These are phyloP conservation scores for Aspergillus wentii DNA, from an alignment of 495 filamentous ascomycete species.

Conservation along the genomic window DNA sequence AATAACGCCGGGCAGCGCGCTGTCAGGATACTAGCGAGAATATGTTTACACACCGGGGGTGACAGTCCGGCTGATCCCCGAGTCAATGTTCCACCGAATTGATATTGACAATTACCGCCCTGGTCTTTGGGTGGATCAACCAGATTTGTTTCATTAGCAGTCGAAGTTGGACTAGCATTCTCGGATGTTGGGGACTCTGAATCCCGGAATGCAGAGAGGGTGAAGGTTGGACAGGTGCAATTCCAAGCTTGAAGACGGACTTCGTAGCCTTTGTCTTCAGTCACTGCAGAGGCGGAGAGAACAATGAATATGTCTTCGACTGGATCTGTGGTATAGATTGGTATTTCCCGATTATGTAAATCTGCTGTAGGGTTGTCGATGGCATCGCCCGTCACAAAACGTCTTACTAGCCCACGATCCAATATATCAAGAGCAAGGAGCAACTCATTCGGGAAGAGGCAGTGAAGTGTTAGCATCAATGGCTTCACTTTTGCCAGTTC, in stretches of 20 bases:
- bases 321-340: too few relatives aligned
- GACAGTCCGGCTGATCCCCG: slow-evolving; percentile 24
- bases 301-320: slow-evolving; percentile 28
- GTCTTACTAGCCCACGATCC: slow-evolving; percentile 63
- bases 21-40: slow-evolving; percentile 78
- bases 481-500: slow-evolving; percentile 26
- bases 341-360: not conserved
- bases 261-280: slow-evolving; percentile 50
- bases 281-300: slow-evolving; percentile 42
- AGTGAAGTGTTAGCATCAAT: slow-evolving; percentile 49
- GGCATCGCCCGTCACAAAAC: slow-evolving; percentile 16
- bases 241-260: slow-evolving; percentile 78
- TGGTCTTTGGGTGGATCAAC: too few relatives aligned
- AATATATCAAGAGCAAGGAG: slow-evolving; percentile 79
- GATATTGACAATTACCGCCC: too few relatives aligned
- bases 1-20: slow-evolving; percentile 59
- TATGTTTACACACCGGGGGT: slow-evolving; percentile 78
- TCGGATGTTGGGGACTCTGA: slow-evolving; percentile 7
- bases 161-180: too few relatives aligned
- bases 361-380: slow-evolving; percentile 2
- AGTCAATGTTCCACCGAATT: slow-evolving; percentile 50
- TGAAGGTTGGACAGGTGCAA: slow-evolving; percentile 81
- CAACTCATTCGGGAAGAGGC: slow-evolving; percentile 48
- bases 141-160: too few relatives aligned
- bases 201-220: slow-evolving; percentile 60